Percentiles rank a stretch among this genome's conserved stretches.
Evolutionary conservation across 169 alveolate species (phyloP).

Genomic region (Eimeria falciformis): DNA sequence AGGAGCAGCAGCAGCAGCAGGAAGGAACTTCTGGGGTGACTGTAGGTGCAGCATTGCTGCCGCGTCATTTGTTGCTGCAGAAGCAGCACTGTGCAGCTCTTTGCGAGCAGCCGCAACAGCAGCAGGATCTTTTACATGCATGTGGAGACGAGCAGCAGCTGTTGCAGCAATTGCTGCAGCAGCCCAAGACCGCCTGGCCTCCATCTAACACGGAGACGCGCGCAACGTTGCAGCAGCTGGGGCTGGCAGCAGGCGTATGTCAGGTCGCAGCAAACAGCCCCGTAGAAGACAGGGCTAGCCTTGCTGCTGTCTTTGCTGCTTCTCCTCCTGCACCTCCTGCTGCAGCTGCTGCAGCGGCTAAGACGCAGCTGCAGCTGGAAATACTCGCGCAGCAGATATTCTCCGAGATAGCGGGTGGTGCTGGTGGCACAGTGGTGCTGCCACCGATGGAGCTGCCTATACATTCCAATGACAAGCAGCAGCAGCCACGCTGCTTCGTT

Average conservation of each 20-base stretch:
- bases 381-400: not conserved
- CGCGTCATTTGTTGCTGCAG: not conserved
- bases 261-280: conserved; percentile 41
- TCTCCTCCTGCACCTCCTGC: not conserved
- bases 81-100: conserved; percentile 9
- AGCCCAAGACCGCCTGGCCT: conserved; percentile 39
- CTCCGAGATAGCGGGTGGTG: not conserved
- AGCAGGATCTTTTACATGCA: not conserved
- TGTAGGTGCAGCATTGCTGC: not conserved
- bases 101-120: conserved; percentile 5
- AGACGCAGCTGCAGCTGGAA: conserved; percentile 46
- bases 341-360: conserved; percentile 18
- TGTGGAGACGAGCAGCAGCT: conserved; percentile 44
- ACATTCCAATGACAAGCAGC: not conserved
- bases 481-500: conserved; percentile 50
- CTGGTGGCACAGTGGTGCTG: not conserved
- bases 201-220: not conserved
- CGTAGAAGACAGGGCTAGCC: conserved; percentile 23
- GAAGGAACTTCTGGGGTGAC: not conserved
- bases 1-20: conserved; percentile 13
- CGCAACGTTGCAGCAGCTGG: conserved; percentile 34
- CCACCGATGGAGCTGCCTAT: conserved; percentile 26
- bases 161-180: conserved; percentile 34
- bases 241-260: conserved; percentile 29
- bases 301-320: conserved; percentile 30